Conservation (phyloP, 768 basidiomycete species). For the Phlebiopsis flavidoalba region DNA sequence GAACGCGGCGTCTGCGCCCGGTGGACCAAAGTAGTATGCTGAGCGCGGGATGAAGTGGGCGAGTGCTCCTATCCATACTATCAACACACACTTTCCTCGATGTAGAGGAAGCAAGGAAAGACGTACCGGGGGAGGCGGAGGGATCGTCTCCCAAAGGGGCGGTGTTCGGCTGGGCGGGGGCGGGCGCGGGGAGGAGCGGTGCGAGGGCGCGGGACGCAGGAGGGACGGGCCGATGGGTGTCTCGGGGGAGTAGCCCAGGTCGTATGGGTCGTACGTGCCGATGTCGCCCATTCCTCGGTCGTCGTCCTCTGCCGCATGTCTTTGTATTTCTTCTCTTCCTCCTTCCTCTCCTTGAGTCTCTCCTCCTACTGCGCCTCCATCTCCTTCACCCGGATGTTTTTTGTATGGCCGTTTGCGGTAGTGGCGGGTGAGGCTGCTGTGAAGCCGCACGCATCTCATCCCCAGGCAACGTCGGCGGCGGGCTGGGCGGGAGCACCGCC, state of each 20-base stretch:
- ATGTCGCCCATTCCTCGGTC: constrained; percentile 1
- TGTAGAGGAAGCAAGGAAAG: not conserved
- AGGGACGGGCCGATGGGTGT: constrained; percentile 7
- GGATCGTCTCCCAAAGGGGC: constrained; percentile 61
- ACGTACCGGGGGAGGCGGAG: constrained; percentile 32
- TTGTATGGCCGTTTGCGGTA: not conserved
- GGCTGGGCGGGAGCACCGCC: constrained; percentile 26
- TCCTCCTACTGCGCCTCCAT: no score
- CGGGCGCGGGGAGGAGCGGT: constrained; percentile 43
- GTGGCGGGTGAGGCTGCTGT: not conserved
- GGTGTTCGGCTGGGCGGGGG: constrained; percentile 47
- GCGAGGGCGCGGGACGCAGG: constrained; percentile 13
- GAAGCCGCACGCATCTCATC: constrained; percentile 8
- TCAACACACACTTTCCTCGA: not conserved
- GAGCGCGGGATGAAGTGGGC: constrained; percentile 66
- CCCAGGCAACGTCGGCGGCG: constrained; percentile 23
- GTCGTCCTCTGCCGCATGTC: not conserved
- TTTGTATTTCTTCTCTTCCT: constrained; percentile 2
- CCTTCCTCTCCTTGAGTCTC: not conserved
- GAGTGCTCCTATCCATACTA: constrained; percentile 8
- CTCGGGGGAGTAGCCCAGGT: constrained; percentile 10
- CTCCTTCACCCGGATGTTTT: no score
- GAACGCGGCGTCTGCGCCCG: constrained; percentile 70
- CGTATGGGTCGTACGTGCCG: constrained; percentile 13
- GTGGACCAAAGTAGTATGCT: constrained; percentile 81